phyloP scores from a whole-genome alignment of 306 rosid genomes.

The Vachellia collinsii region DNA sequence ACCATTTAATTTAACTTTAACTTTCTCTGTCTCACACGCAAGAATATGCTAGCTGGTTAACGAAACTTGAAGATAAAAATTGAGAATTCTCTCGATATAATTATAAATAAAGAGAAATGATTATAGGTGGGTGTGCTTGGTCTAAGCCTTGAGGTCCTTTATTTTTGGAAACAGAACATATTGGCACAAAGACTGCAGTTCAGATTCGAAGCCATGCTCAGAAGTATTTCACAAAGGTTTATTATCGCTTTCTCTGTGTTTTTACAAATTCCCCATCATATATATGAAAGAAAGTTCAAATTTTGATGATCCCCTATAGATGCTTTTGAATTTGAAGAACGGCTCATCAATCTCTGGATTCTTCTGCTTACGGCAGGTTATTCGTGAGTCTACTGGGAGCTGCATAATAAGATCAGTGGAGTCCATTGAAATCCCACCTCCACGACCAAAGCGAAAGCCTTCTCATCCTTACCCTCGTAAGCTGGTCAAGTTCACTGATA shows the following conservation, averaged over 20 bases:
- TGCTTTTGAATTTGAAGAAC: slow-evolving; percentile 15
- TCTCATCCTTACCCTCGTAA: slow-evolving; percentile 90
- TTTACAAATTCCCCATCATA: slow-evolving; percentile 12
- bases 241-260: slow-evolving; percentile 47
- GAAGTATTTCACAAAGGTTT: slow-evolving; percentile 88
- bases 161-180: slow-evolving; percentile 59
- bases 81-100: background rate
- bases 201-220: slow-evolving; percentile 97
- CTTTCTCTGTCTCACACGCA: slow-evolving; percentile 11
- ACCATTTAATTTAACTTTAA: background rate
- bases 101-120: background rate
- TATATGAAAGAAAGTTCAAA: slow-evolving; percentile 27
- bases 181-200: slow-evolving; percentile 88
- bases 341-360: slow-evolving; percentile 32
- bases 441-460: slow-evolving; percentile 84
- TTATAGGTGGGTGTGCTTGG: slow-evolving; percentile 22
- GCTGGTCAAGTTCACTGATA: slow-evolving; percentile 36
- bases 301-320: slow-evolving; percentile 36
- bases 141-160: slow-evolving; percentile 32
- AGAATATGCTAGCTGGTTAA: background rate
- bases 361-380: slow-evolving; percentile 46
- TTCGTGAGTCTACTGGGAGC: slow-evolving; percentile 52
- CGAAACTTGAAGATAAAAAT: background rate
- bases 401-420: slow-evolving; percentile 40
- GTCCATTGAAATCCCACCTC: slow-evolving; percentile 83